Evolutionary conservation across 2,329 filamentous ascomycete species (phyloP).

Genomic region (Aureobasidium lini): DNA sequence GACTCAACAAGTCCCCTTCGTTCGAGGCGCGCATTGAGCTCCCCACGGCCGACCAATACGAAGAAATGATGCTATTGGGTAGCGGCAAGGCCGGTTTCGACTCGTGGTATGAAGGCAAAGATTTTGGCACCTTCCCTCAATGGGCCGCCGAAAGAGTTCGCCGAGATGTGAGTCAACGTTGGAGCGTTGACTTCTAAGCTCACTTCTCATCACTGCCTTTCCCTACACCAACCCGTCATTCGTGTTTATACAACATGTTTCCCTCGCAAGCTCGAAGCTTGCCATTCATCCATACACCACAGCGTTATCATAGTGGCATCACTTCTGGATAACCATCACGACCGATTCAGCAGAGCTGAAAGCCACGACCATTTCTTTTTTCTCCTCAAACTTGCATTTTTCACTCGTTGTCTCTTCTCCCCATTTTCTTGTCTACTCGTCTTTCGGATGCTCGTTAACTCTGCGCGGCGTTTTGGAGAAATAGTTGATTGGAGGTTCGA

Average conservation of each 20-base stretch:
- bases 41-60: conserved; percentile 3
- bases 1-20: not conserved
- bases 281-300: no score
- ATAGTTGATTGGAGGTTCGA: no score
- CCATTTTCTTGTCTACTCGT: not conserved
- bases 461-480: not conserved
- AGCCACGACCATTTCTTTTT: not conserved
- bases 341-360: no score
- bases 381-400: not conserved
- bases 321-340: no score
- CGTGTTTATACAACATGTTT: not conserved
- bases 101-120: conserved; percentile 6
- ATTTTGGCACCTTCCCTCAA: conserved; percentile 3
- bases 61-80: conserved; percentile 7
- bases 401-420: not conserved
- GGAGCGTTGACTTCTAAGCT: conserved; percentile 13
- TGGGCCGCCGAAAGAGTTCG: conserved; percentile 12
- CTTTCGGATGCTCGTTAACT: no score
- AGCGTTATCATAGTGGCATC: no score
- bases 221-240: not conserved
- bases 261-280: not conserved
- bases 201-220: not conserved
- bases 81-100: conserved; percentile 11
- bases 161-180: conserved; percentile 8
- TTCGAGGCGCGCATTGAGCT: conserved; percentile 12